Evolutionary conservation across 257 asterid species (phyloP).

Genomic region (Nicotiana undulata): DNA sequence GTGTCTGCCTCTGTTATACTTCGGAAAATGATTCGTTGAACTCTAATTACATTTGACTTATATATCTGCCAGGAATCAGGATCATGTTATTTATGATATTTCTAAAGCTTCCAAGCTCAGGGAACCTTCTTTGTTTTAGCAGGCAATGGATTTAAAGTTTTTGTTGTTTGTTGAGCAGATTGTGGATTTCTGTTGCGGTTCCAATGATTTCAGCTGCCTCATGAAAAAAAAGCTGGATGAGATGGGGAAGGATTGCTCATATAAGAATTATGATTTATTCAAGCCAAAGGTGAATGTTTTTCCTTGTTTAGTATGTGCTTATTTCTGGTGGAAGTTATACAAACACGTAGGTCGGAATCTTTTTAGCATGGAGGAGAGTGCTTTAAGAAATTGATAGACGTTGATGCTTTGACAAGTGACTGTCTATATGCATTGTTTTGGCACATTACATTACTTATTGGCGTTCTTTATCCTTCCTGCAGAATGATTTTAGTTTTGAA

Average conservation of each 20-base stretch:
- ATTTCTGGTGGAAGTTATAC: not conserved
- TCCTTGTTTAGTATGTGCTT: not conserved
- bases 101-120: not conserved
- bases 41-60: not conserved
- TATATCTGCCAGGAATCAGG: not conserved
- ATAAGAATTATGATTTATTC: conserved; percentile 63
- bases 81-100: not conserved
- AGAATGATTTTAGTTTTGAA: conserved; percentile 82
- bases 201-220: conserved; percentile 85
- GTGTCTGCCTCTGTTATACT: not conserved
- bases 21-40: not conserved
- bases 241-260: conserved; percentile 56
- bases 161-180: conserved; percentile 41
- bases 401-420: not conserved
- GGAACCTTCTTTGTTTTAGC: not conserved
- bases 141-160: not conserved
- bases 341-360: too few relatives aligned
- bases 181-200: conserved; percentile 92
- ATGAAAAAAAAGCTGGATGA: conserved; percentile 66
- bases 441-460: not conserved
- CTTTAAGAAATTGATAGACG: not conserved
- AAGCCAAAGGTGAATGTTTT: conserved; percentile 51
- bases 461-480: conserved; percentile 18
- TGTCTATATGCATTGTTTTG: not conserved
- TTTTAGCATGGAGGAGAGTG: not conserved